A percentile compares a stretch with the other conserved stretches of the same genome.
Conservation (phyloP, 73 alveolate species). For the Durusdinium trenchii region DNA sequence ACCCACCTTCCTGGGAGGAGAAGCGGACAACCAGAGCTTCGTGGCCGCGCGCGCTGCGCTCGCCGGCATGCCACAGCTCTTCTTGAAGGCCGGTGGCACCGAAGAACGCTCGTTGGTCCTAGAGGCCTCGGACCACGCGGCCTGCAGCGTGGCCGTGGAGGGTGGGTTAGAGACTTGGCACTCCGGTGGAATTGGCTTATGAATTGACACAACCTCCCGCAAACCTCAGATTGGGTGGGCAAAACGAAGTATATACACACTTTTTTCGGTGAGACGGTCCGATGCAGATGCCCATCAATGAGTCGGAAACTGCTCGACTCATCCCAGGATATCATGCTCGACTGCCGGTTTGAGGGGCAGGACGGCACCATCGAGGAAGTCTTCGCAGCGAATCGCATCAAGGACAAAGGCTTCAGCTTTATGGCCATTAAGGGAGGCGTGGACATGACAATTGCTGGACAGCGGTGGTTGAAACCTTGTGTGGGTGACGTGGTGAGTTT, state of each 20-base stretch:
- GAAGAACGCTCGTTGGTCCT: constrained; percentile 9
- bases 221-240: no score
- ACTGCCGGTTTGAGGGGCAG: neutral
- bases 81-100: constrained; percentile 8
- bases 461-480: no score
- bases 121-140: constrained; percentile 7
- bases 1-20: constrained; percentile 47
- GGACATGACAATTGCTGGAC: no score
- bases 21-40: constrained; percentile 11
- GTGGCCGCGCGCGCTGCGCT: constrained; percentile 33
- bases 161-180: no score
- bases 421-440: no score
- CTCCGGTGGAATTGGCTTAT: no score
- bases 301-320: no score
- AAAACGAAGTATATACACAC: no score
- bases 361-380: neutral
- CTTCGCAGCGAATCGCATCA: neutral
- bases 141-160: constrained; percentile 10
- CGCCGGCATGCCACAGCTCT: neutral
- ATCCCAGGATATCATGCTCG: constrained; percentile 51
- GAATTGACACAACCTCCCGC: no score
- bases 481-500: no score
- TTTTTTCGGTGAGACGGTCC: no score
- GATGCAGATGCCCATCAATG: no score
- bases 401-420: constrained; percentile 15